Evolutionary conservation across 2,329 filamentous ascomycete species (phyloP), one percentile per base, ranked within the genome.

Genomic region (Epichloe sibirici): DNA sequence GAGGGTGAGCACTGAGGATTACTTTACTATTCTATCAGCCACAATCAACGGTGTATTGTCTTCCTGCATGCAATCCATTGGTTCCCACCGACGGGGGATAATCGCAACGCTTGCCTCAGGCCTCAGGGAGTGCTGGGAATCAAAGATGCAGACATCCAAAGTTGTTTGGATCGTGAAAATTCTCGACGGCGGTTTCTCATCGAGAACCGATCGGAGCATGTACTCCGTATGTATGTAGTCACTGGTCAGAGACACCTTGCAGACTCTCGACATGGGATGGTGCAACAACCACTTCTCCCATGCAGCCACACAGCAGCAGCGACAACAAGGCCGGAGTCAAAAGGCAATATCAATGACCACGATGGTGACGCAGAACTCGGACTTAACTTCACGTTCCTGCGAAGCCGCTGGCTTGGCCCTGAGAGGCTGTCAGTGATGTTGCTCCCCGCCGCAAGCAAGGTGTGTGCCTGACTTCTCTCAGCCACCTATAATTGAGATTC

Each of bases 191-290:
- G 8, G 8, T 31, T 31, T 31, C 13, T 3, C 37, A 39, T 39
- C 7, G 37, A 11, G 37, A 39, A 43, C 40, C 40, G 21, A 7
- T 15, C 39, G 34, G 21, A 43, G 25, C 42, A 28, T 50, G 54
- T 49, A 31, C 28, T 31, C 1, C 28, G 9, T 9, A 31, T 31
- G 8, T 31, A 21, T 1, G 1, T 31, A 21, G 17, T 2, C 17
- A 21, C 17, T 21, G 28, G 28, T 31, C 28, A 31, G 52, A 51
- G 43, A 49, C 52, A 31, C 44, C 43, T 37, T 53, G 51, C 53
- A 55, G 51, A 37, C 25, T 50, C 21, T 50, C 21, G 44, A 53
- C 47, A 55, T 39, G 53, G 51, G 38, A 13, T 35, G 45, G 5
- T 11, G 34, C 17, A 23, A 25, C 35, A 23, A n/a, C 7, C 8